These are phyloP conservation scores for Botrytis tulipae DNA, from an alignment of 2,329 filamentous ascomycete genomes.

Conservation along the genomic window DNA sequence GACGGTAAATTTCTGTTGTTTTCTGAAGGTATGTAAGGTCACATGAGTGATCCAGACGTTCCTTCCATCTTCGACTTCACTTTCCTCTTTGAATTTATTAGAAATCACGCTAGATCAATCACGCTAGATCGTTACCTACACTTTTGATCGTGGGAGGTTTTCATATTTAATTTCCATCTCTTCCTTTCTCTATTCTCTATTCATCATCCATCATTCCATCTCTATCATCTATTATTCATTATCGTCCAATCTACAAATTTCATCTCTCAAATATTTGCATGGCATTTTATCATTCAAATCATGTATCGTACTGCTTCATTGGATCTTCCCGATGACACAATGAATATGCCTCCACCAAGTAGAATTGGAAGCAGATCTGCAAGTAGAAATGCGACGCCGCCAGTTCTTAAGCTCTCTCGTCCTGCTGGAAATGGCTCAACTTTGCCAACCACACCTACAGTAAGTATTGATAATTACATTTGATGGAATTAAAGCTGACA, in stretches of 20 bases:
- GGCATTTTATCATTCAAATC: neutral
- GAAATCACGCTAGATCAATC: neutral
- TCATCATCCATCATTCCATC: neutral
- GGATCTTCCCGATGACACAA: neutral
- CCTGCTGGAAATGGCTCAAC: neutral
- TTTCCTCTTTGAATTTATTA: neutral
- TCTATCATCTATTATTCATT: neutral
- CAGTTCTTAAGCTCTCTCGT: neutral
- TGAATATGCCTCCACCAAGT: neutral
- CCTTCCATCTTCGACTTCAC: neutral
- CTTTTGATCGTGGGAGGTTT: neutral
- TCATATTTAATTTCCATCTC: neutral
- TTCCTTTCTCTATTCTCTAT: neutral
- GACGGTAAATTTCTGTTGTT: neutral
- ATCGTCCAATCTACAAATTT: neutral
- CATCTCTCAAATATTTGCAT: neutral
- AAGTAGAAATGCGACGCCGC: neutral
- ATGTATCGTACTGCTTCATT: neutral
- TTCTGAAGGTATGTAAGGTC: neutral
- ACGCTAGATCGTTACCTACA: neutral
- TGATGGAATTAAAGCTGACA: neutral
- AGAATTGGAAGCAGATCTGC: neutral
- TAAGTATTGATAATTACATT: neutral
- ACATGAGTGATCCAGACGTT: conserved; percentile 1
- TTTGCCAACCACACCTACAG: neutral